phyloP scores from a whole-genome alignment of 768 basidiomycete species.

The Boletus pseudopeckii region DNA sequence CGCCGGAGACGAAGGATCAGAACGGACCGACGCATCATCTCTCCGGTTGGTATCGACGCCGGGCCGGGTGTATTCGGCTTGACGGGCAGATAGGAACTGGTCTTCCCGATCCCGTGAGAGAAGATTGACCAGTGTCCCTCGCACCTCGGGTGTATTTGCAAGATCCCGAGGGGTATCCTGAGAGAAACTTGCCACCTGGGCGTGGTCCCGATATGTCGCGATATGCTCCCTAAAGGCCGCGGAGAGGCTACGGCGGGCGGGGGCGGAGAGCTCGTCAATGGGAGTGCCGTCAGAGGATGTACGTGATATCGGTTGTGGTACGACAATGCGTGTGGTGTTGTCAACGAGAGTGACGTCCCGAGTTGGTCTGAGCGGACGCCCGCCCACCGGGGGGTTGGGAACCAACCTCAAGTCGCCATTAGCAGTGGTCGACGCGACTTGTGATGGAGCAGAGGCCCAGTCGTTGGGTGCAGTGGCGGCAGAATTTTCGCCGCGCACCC shows the following conservation, averaged over 20 bases:
- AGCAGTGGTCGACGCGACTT: neutral
- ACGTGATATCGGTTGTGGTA: slow-evolving; percentile 24
- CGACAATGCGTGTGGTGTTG: slow-evolving; percentile 13
- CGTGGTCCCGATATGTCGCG: slow-evolving; percentile 12
- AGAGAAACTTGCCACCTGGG: slow-evolving; percentile 1
- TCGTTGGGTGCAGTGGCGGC: neutral
- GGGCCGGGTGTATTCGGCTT: slow-evolving; percentile 3
- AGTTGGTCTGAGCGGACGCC: slow-evolving; percentile 13
- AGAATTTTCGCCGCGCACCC: slow-evolving; percentile 6
- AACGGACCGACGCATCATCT: slow-evolving; percentile 6
- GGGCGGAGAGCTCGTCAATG: slow-evolving; percentile 14
- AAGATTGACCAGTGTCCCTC: slow-evolving; percentile 21
- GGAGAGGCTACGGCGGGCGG: slow-evolving; percentile 19
- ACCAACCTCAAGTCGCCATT: slow-evolving; percentile 2
- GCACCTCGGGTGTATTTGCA: slow-evolving; percentile 22
- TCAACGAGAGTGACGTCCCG: slow-evolving; percentile 20
- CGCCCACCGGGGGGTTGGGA: slow-evolving; percentile 6
- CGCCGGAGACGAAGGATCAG: slow-evolving; percentile 8
- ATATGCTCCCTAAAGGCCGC: slow-evolving; percentile 22
- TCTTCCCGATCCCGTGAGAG: slow-evolving; percentile 27
- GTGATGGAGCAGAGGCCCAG: neutral
- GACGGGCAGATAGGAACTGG: slow-evolving; percentile 3
- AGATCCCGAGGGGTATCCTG: slow-evolving; percentile 21
- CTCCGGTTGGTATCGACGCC: slow-evolving; percentile 8
- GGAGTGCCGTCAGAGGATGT: slow-evolving; percentile 23